A percentile compares a stretch with the other conserved stretches of the same genome.
Conservation (phyloP, 345 rosid genomes). For the Acer negundo region DNA sequence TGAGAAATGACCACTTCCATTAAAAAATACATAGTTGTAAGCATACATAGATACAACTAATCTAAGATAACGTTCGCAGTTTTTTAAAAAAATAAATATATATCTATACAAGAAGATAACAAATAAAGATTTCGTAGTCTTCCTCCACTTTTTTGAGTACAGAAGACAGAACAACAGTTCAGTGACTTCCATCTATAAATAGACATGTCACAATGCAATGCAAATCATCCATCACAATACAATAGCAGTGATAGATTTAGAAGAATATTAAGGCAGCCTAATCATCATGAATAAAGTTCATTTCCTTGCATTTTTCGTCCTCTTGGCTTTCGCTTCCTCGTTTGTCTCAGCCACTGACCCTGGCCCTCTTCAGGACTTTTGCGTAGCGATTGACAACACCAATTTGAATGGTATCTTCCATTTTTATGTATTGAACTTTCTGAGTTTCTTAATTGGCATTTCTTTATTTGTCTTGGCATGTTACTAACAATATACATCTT, state of each 20-base stretch:
- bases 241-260: not conserved
- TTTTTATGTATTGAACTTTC: too few relatives aligned
- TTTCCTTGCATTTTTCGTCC: not conserved
- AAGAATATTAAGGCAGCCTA: not conserved
- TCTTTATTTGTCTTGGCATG: not conserved
- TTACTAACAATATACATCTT: not conserved
- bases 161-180: too few relatives aligned
- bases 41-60: not conserved
- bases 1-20: not conserved
- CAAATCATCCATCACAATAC: not conserved
- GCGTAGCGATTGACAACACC: conserved; percentile 26
- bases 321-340: conserved; percentile 17
- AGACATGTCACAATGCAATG: not conserved
- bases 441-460: too few relatives aligned
- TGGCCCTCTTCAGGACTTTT: conserved; percentile 43
- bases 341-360: too few relatives aligned
- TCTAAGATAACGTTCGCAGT: not conserved
- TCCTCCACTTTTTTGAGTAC: not conserved
- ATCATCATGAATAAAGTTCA: conserved; percentile 14
- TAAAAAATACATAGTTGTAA: not conserved
- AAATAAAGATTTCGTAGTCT: not conserved
- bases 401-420: not conserved
- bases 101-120: not conserved
- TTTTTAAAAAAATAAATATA: not conserved
- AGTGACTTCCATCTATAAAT: not conserved